These are phyloP conservation scores for Claviceps sorghi DNA, from an alignment of 2,329 filamentous ascomycete genomes.

Conservation along the genomic window DNA sequence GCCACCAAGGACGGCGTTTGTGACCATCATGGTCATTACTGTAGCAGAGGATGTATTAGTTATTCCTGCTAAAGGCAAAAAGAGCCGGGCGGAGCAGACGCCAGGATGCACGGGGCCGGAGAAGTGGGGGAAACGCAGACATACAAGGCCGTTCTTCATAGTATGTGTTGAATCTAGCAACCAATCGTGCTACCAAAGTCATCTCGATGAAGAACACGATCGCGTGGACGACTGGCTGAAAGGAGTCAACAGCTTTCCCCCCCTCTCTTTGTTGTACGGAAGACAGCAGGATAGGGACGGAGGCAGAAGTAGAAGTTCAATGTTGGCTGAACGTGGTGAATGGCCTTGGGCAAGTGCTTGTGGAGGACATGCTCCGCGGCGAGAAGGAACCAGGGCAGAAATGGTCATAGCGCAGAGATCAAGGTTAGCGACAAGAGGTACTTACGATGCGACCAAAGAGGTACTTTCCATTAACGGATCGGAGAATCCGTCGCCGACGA, in stretches of 20 bases:
- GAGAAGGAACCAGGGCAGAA: background rate
- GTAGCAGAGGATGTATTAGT: conserved; percentile 5
- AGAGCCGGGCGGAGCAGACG: background rate
- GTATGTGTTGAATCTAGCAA: conserved; percentile 81
- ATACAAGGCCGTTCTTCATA: conserved; percentile 79
- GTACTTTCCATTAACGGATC: conserved; percentile 49
- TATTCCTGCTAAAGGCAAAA: background rate
- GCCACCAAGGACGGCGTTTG: conserved; percentile 88
- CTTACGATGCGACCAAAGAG: conserved; percentile 61
- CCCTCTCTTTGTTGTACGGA: background rate
- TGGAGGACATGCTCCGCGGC: background rate
- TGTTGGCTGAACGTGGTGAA: background rate
- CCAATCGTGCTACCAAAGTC: conserved; percentile 67
- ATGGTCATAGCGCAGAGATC: background rate
- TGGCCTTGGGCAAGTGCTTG: background rate
- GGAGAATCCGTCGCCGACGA: conserved; percentile 44
- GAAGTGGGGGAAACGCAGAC: conserved; percentile 11
- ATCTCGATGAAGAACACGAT: conserved; percentile 81
- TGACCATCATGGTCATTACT: conserved; percentile 98
- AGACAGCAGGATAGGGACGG: background rate
- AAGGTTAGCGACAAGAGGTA: conserved; percentile 11
- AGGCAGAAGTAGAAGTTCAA: background rate
- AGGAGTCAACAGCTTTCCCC: background rate
- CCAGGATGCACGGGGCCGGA: background rate
- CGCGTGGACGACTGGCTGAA: conserved; percentile 72